A percentile compares a stretch with the other conserved stretches of the same genome.
Evolutionary conservation across 306 rosid genomes (phyloP).

Genomic region (Amphicarpaea edgeworthii): DNA sequence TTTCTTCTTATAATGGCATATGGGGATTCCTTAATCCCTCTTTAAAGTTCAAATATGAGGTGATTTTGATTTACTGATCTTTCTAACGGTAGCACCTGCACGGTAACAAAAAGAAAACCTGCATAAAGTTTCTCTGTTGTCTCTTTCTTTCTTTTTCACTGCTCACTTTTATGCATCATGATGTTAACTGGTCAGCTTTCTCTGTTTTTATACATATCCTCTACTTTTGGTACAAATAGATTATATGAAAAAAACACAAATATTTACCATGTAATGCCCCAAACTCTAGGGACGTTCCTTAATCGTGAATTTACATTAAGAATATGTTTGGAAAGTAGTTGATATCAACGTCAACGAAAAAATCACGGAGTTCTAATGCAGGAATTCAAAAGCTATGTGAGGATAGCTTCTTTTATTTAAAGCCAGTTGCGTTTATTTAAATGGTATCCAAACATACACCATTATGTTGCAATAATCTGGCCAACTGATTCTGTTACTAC

Average conservation of each 20-base stretch:
- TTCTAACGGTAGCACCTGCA: constrained; percentile 4
- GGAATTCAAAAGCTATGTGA: too few species aligned
- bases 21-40: neutral
- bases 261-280: constrained; percentile 33
- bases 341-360: too few species aligned
- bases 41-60: neutral
- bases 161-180: constrained; percentile 13
- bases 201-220: neutral
- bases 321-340: too few species aligned
- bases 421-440: too few species aligned
- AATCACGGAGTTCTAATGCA: too few species aligned
- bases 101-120: neutral
- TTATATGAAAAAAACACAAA: constrained; percentile 30
- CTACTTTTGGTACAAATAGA: neutral
- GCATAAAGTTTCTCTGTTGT: neutral
- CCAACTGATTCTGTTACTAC: neutral
- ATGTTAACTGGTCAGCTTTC: constrained; percentile 5
- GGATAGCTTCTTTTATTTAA: too few species aligned
- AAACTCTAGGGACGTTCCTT: constrained; percentile 14
- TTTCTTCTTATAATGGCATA: neutral
- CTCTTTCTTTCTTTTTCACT: neutral
- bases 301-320: constrained; percentile 14
- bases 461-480: constrained; percentile 26
- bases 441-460: too few species aligned
- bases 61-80: neutral